Base-by-base conservation (phyloP, 352 stramenopile species). In the Thalassiosira livingstoniorum region DNA sequence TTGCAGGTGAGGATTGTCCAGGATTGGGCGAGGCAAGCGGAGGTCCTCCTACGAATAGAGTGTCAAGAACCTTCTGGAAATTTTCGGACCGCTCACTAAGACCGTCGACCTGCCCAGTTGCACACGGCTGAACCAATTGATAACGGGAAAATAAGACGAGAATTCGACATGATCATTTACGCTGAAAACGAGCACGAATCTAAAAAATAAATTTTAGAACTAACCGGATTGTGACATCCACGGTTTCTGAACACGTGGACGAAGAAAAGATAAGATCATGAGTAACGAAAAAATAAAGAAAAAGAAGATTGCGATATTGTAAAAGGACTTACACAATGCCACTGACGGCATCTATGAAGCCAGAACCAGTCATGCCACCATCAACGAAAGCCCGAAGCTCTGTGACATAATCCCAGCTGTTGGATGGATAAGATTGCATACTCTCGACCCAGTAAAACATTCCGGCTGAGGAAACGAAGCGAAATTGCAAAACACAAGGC, bases 301-400 rank as follows among this genome's bases (percentile, higher is more conserved):
- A n/a, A n/a, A n/a, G n/a, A n/a, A n/a, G n/a, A n/a, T n/a, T n/a
- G n/a, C n/a, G n/a, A n/a, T n/a, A n/a, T n/a, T n/a, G n/a, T n/a
- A n/a, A n/a, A n/a, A n/a, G n/a, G n/a, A 29, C 37, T 29, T 64
- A 55, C 0, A 90, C 79, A 23, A 90, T 84, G 13, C 81, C 84
- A 11, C 42, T 75, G 34, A 90, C 84, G 27, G 75, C 73, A 79
- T 91, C 75, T 37, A 91, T 91, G 64, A 91, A 91, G 4, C 10
- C n/a, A 37, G 51, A 72, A 13, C 68, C 42, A 29, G 25, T 25
- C 69, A 92, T 79, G 0, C 87, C 87, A 60, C 67, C 75, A 42
- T 90, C 75, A 42, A 90, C 87, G 61, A 85, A 92, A 31, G 74
- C 84, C 21, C 75, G 57, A n/a, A 92, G 61, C 45, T 89, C 67